Evolutionary conservation across 1,284 basidiomycete genomes (phyloP).

Genomic region (Porogramme epimiltina): DNA sequence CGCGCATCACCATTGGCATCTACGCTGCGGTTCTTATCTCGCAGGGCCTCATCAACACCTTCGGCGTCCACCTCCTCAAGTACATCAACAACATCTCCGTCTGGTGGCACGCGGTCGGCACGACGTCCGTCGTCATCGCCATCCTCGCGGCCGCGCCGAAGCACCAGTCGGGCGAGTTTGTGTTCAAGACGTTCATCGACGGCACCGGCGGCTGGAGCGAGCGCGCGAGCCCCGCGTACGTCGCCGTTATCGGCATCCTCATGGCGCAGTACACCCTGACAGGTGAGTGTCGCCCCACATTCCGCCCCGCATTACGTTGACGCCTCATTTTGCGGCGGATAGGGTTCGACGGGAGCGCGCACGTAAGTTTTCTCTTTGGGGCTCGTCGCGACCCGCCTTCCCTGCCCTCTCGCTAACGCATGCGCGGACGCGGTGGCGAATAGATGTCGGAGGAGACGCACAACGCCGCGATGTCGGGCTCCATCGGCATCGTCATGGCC

Average conservation of each 20-base stretch:
- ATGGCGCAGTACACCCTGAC: conserved; percentile 75
- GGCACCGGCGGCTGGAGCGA: conserved; percentile 73
- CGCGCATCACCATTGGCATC: conserved; percentile 67
- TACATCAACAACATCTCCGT: conserved; percentile 73
- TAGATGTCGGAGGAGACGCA: conserved; percentile 81
- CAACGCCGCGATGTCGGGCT: conserved; percentile 70
- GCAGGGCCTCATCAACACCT: conserved; percentile 74
- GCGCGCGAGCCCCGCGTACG: conserved; percentile 69
- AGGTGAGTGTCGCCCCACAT: conserved; percentile 38
- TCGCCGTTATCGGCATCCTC: conserved; percentile 68
- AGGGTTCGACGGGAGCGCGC: conserved; percentile 74
- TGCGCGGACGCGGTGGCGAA: conserved; percentile 2
- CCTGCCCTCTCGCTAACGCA: neutral
- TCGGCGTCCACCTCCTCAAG: conserved; percentile 65
- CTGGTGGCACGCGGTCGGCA: conserved; percentile 74
- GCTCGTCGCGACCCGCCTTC: neutral
- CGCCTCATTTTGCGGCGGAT: conserved; percentile 3
- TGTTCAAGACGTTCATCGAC: conserved; percentile 72
- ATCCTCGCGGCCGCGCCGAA: conserved; percentile 69
- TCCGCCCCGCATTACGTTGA: neutral
- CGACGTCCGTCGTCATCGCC: conserved; percentile 64
- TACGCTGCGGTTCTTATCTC: conserved; percentile 69
- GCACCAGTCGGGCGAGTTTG: conserved; percentile 67
- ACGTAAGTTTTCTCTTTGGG: conserved; percentile 42
- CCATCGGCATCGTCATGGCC: conserved; percentile 68